Base-by-base conservation (phyloP, 305 asterid species). In the Vinca major region DNA sequence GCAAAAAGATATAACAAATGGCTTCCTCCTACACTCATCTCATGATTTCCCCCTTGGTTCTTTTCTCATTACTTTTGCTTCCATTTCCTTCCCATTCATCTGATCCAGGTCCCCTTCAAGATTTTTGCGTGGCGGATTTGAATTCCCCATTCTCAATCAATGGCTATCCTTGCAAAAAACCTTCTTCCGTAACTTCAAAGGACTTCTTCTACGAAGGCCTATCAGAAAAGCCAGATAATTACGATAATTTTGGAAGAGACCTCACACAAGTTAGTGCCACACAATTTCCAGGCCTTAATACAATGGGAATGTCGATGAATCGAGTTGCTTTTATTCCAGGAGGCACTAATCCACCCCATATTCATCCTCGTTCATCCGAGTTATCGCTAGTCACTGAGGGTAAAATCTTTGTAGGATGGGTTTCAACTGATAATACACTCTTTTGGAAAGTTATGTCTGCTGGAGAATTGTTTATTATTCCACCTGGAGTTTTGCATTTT, bases 111-210 rank as follows among this genome's bases (percentile, higher is more conserved):
- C 58, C 49, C 49, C 20, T 62, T 45, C 62, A 62, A 39, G 68
- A 61, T 36, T 16, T 14, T 9, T 58, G 63, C 0, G 14, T 20
- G 8, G 69, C 21, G 37, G 12, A 66, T 21, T 5, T 63, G 40
- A 71, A 7, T 4, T 16, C 58, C 26, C 19, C 50, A 0, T 2
- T 62, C 14, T 7, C 39, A 13, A 4, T 62, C 66, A 62, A 62
- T 62, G 66, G 66, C 33, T 83, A 80, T 48, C 88, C 63, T 17
- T 71, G 74, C 55, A 71, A 71, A 14, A 17, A 39, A 0, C 45
- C 51, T 4, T 20, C 69, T 9, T 2, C 36, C 1, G 67, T 69
- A 19, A 69, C 62, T 48, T 60, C 52, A 1, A 57, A 37, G 2
- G 67, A 69, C 55, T 69, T 69, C 51, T 69, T 60, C 62, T 48